These are phyloP conservation scores for Lepidium sativum DNA, from an alignment of 345 rosid species.

Conservation along the genomic window DNA sequence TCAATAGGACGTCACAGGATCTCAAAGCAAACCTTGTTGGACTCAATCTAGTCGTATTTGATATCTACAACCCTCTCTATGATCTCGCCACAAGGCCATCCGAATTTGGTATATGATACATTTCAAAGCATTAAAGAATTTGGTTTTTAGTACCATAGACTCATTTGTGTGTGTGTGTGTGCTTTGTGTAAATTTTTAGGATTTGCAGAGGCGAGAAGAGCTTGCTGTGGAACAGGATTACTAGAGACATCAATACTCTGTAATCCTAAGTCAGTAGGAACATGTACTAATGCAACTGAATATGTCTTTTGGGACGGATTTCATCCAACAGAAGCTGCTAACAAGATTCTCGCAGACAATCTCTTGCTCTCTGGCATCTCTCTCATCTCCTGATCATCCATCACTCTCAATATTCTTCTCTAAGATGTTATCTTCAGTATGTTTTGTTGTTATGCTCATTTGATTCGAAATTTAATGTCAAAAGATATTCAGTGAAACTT, in stretches of 20 bases:
- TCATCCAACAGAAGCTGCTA: constrained; percentile 89
- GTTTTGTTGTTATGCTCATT: neutral
- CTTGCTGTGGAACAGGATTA: constrained; percentile 87
- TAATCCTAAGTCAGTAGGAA: constrained; percentile 61
- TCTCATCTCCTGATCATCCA: constrained; percentile 39
- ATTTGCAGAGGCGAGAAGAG: constrained; percentile 77
- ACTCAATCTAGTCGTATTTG: constrained; percentile 59
- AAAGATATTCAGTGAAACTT: neutral
- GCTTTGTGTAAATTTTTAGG: constrained; percentile 28
- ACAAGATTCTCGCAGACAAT: constrained; percentile 61
- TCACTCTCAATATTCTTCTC: neutral
- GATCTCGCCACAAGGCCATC: constrained; percentile 60
- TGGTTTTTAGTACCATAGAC: neutral
- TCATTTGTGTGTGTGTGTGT: neutral
- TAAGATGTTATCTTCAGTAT: constrained; percentile 4
- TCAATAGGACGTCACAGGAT: constrained; percentile 52
- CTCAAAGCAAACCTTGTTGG: constrained; percentile 43
- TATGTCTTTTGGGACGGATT: constrained; percentile 96
- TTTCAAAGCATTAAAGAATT: neutral
- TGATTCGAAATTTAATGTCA: neutral
- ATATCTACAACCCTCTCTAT: constrained; percentile 71
- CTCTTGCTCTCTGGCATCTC: constrained; percentile 57
- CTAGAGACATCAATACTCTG: constrained; percentile 76
- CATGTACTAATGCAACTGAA: constrained; percentile 67
- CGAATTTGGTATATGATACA: constrained; percentile 41